These are phyloP conservation scores for Sarocladium strictum DNA, from an alignment of 2,329 filamentous ascomycete species.

Conservation along the genomic window DNA sequence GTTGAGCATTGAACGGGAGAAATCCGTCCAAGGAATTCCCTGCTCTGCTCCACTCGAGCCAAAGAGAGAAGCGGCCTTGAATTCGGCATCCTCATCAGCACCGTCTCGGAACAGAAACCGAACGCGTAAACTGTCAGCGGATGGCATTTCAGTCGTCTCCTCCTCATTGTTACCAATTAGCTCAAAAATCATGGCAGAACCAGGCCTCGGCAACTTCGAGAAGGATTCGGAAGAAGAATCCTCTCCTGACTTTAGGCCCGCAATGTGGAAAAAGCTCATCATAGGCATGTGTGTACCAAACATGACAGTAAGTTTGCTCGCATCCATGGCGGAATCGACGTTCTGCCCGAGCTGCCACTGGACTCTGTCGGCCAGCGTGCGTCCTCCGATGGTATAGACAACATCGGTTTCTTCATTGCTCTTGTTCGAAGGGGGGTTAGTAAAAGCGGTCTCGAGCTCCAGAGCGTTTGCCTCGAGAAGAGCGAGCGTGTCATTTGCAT, in stretches of 20 bases:
- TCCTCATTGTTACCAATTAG: constrained; percentile 28
- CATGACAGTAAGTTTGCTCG: constrained; percentile 44
- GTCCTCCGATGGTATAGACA: constrained; percentile 45
- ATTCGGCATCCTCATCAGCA: constrained; percentile 27
- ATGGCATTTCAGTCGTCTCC: constrained; percentile 19
- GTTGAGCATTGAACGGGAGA: constrained; percentile 28
- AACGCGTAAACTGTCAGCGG: constrained; percentile 37
- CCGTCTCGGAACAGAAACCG: constrained; percentile 52
- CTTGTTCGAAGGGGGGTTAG: constrained; percentile 7
- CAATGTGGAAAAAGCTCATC: constrained; percentile 47
- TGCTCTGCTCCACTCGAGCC: constrained; percentile 22
- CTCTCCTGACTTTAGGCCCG: constrained; percentile 38
- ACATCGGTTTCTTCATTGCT: constrained; percentile 27
- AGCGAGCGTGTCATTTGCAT: constrained; percentile 28
- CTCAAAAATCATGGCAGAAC: constrained; percentile 72
- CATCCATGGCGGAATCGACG: constrained; percentile 30
- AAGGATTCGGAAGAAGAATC: constrained; percentile 37
- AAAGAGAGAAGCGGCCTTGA: constrained; percentile 36
- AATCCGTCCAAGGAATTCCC: constrained; percentile 33
- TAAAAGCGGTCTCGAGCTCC: constrained; percentile 53
- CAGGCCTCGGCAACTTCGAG: constrained; percentile 54
- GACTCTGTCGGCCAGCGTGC: constrained; percentile 42
- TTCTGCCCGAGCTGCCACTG: constrained; percentile 35
- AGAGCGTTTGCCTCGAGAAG: constrained; percentile 58
- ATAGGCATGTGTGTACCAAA: constrained; percentile 51